Evolutionary conservation across 495 filamentous ascomycete genomes (phyloP), one percentile per base, ranked within the genome.

Genomic region (Lophiostoma macrostomum): DNA sequence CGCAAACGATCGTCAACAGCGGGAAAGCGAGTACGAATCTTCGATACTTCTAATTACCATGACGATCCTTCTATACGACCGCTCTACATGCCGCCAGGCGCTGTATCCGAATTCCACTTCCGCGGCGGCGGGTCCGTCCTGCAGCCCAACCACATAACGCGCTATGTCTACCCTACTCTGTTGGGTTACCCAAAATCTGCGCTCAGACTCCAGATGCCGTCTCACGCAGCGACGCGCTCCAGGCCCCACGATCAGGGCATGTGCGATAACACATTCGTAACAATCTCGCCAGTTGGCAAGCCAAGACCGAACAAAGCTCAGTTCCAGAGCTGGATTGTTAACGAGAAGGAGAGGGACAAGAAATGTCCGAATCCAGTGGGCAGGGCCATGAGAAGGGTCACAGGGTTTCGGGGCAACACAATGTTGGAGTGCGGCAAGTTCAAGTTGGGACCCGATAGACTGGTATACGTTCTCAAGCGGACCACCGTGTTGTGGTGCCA

Each of bases 61-160:
- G 22, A 25, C 18, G 5, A 11, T 23, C 22, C 39, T 23, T 4
- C 4, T 23, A 4, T 6, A 10, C 14, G 22, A 25, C 20, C 24
- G 28, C n/a, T 20, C 5, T 7, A 6, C 11, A n/a, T n/a, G n/a
- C n/a, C n/a, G n/a, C n/a, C n/a, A n/a, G n/a, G n/a, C n/a, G n/a
- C n/a, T n/a, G n/a, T n/a, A n/a, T 20, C 34, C 23, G 37, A 52
- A 11, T 38, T 30, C 31, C 14, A 8, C 51, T 55, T 55, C 42
- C 30, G 23, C 11, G 42, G 51, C 41, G 30, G 42, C 42, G 41
- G 23, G 41, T 19, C 16, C n/a, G 51, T 55, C 20, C 42, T 55
- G 3, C 18, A 39, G 16, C 41, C 51, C 8, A 34, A 47, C 22
- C 51, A 55, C 41, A 55, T 55, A n/a, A 55, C 51, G 1, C 41